Evolutionary conservation across 2,329 filamentous ascomycete species (phyloP), one percentile per base, ranked within the genome.

Genomic region (Fusarium xyrophilum): DNA sequence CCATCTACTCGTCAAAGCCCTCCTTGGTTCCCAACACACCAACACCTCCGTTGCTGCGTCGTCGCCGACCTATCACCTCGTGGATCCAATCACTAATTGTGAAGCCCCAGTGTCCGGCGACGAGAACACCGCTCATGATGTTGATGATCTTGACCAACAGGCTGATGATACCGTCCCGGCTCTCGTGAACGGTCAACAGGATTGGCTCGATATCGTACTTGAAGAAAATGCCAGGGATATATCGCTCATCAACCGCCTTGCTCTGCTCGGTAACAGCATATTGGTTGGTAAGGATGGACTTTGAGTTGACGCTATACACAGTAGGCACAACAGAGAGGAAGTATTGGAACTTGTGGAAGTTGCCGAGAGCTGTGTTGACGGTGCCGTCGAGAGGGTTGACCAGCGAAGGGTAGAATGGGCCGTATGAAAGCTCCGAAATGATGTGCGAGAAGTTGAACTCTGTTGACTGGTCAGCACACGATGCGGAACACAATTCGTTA

Each of bases 191-290:
- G 30, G 91, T 90, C 55, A 99, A 84, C 78, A 96, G 82, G 73
- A 99, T 94, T 3, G 96, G 96, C 83, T 99, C 96, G 73, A 99
- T 97, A 78, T 98, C 95, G 81, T 97, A 99, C 82, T 98, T 99
- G 86, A 99, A 92, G 78, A 98, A 99, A 66, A 99, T 89, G 33
- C 96, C 96, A 0, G 96, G 96, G 2, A 97, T 87, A 61, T 83
- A 67, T 72, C 84, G 88, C 74, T 96, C 91, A 56, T 84, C 82
- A 42, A 96, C 86, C 36, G 84, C 81, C 74, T 89, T 88, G 72
- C 87, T 91, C 82, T 98, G 94, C 76, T 94, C 93, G 1, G 94
- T 98, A 1, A 97, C 96, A 63, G 95, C 96, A 82, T 99, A 99
- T 80, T 99, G 96, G 83, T 99, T 99, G 19, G 96, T 98, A 79